These are phyloP conservation scores for Debaryomyces psychrophilus DNA, from an alignment of 1,139 yeast species.

Conservation along the genomic window DNA sequence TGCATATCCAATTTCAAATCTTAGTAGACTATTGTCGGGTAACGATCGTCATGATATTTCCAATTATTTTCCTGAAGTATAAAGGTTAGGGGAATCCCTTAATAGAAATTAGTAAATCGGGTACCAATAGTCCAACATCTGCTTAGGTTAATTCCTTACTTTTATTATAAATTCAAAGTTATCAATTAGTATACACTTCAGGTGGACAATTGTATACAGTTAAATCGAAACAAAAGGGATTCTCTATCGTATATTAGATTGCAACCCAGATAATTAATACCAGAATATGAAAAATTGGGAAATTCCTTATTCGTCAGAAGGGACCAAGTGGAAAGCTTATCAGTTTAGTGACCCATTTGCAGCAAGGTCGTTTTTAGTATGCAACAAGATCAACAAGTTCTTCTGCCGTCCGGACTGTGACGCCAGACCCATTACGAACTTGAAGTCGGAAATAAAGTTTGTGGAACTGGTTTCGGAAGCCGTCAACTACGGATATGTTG, in stretches of 20 bases:
- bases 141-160: not conserved
- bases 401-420: slow-evolving; percentile 76
- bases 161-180: not conserved
- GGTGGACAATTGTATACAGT: not conserved
- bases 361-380: slow-evolving; percentile 56
- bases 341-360: slow-evolving; percentile 72
- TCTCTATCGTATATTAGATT: not conserved
- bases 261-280: not conserved
- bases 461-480: slow-evolving; percentile 49
- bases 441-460: slow-evolving; percentile 50
- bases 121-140: not conserved
- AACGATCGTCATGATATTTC: slow-evolving; percentile 9
- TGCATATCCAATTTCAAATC: slow-evolving; percentile 6
- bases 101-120: not conserved
- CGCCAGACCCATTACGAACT: slow-evolving; percentile 45
- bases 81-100: slow-evolving; percentile 7
- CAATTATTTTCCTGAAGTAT: slow-evolving; percentile 6
- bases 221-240: not conserved
- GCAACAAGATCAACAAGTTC: slow-evolving; percentile 42
- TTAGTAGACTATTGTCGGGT: slow-evolving; percentile 6
- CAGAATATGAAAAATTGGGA: not conserved
- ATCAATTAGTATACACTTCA: not conserved
- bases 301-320: slow-evolving; percentile 51
- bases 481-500: slow-evolving; percentile 42
- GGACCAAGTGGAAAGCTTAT: slow-evolving; percentile 64